Evolutionary conservation across 805 yeast species (phyloP).

Genomic region (Cyberlindnera mrakii): DNA sequence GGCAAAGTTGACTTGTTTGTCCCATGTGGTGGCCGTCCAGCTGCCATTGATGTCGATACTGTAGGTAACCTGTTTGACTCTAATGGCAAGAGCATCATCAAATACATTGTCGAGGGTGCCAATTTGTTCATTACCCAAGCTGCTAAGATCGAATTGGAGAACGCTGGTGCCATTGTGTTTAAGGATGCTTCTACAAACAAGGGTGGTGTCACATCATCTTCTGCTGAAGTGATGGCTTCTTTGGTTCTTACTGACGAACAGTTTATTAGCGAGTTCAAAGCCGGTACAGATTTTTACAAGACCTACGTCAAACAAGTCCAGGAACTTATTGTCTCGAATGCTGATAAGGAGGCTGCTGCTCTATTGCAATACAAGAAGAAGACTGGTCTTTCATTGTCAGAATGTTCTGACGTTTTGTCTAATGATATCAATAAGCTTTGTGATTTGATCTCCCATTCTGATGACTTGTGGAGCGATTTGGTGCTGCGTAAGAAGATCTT

Average conservation of each 20-base stretch:
- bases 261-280: constrained; percentile 68
- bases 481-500: constrained; percentile 74
- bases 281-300: constrained; percentile 70
- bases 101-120: constrained; percentile 96
- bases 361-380: constrained; percentile 70
- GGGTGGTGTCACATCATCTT: constrained; percentile 98
- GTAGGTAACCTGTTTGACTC: constrained; percentile 65
- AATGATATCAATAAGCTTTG: constrained; percentile 77
- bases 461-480: constrained; percentile 78
- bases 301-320: constrained; percentile 85
- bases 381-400: constrained; percentile 56
- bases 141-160: constrained; percentile 81
- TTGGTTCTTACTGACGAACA: constrained; percentile 82
- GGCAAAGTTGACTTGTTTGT: constrained; percentile 77
- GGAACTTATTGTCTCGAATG: constrained; percentile 66
- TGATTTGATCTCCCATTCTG: constrained; percentile 79
- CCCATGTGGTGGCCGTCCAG: constrained; percentile 99
- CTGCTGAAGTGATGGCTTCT: constrained; percentile 92
- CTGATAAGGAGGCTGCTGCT: constrained; percentile 77
- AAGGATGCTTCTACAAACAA: constrained; percentile 97
- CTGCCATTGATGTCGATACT: constrained; percentile 84
- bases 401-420: constrained; percentile 78
- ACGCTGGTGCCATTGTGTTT: constrained; percentile 80
- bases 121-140: constrained; percentile 91
- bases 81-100: constrained; percentile 69